Evolutionary conservation across 306 rosid species (phyloP).

Genomic region (Quercus variabilis): DNA sequence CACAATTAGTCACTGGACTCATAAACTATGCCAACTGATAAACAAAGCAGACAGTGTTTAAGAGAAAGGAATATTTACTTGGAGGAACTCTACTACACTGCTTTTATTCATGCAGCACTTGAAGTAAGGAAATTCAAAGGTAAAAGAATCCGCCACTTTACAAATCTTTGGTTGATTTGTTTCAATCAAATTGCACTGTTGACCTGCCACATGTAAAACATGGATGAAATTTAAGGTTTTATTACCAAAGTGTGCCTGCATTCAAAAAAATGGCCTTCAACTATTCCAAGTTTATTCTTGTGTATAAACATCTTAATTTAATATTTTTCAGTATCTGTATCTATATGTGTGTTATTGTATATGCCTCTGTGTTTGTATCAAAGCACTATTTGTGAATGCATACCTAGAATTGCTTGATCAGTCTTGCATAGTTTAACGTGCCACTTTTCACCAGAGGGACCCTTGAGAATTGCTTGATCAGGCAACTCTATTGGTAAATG

Average conservation of each 20-base stretch:
- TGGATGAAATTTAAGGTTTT: too few relatives aligned
- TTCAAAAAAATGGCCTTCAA: too few relatives aligned
- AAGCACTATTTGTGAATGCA: neutral
- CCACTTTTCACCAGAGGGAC: neutral
- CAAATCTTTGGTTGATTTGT: neutral
- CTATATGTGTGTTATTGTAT: too few relatives aligned
- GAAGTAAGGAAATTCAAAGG: conserved; percentile 1
- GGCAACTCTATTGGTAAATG: neutral
- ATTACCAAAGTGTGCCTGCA: too few relatives aligned
- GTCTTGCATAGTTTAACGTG: neutral
- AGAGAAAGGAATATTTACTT: neutral
- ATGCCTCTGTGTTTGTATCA: neutral
- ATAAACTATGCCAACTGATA: too few relatives aligned
- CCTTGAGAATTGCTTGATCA: neutral
- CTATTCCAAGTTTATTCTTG: too few relatives aligned
- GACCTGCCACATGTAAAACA: too few relatives aligned
- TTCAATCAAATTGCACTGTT: neutral
- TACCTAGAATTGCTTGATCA: neutral
- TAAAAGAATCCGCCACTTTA: neutral
- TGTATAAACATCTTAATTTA: too few relatives aligned
- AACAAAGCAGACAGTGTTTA: too few relatives aligned
- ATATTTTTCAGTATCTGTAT: too few relatives aligned
- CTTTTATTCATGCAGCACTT: neutral
- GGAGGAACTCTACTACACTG: neutral
- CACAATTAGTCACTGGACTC: too few relatives aligned